These are phyloP conservation scores for Cryphonectria carpinicola DNA, from an alignment of 2,329 filamentous ascomycete species.

Conservation along the genomic window DNA sequence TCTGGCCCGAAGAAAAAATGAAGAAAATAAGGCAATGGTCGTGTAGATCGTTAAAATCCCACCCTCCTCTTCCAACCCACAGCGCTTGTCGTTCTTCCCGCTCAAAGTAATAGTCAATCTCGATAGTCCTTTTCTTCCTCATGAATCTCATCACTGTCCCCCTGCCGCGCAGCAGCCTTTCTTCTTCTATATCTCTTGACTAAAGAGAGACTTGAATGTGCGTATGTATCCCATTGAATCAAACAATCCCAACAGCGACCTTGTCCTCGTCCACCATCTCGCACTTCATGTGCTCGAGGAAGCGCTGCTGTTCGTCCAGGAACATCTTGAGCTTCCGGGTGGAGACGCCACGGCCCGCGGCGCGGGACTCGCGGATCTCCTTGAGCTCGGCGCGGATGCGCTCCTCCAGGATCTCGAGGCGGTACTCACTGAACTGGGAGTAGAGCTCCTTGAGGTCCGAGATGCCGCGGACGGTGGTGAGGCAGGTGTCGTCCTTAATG, in stretches of 20 bases:
- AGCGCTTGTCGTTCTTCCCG: background rate
- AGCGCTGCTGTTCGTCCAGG: conserved; percentile 39
- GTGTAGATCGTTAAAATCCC: background rate
- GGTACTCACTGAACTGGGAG: conserved; percentile 64
- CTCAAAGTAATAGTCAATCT: background rate
- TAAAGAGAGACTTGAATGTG: too few species aligned
- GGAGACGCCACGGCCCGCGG: conserved; percentile 34
- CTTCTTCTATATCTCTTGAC: too few species aligned
- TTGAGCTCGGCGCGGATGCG: conserved; percentile 53
- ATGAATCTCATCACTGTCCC: background rate
- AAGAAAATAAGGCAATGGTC: background rate
- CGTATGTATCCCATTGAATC: background rate
- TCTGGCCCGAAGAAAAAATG: too few species aligned
- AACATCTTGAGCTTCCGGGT: conserved; percentile 39
- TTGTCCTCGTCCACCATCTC: conserved; percentile 40
- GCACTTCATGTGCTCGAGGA: conserved; percentile 40
- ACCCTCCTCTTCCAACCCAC: background rate
- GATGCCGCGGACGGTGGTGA: conserved; percentile 63
- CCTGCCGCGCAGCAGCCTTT: background rate
- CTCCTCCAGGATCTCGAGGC: conserved; percentile 65
- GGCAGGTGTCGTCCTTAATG: conserved; percentile 61
- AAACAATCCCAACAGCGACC: conserved; percentile 31
- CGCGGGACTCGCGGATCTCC: conserved; percentile 42
- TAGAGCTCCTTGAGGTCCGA: conserved; percentile 63
- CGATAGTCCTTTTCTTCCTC: background rate